A percentile compares a stretch with the other conserved stretches of the same genome.
phyloP scores from a whole-genome alignment of 768 basidiomycete genomes.

The Suillus luteus region DNA sequence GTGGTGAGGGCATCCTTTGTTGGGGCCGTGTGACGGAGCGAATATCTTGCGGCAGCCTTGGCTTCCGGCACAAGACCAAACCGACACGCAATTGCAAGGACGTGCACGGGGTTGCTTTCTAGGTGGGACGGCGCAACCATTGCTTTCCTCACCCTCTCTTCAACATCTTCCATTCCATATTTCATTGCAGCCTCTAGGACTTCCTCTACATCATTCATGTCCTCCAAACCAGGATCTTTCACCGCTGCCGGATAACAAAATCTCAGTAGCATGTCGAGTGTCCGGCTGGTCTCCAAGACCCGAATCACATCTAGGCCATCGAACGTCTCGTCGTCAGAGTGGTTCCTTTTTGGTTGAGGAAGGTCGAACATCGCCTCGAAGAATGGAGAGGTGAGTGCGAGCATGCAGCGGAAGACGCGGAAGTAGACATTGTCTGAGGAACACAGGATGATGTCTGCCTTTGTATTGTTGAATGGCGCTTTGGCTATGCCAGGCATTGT shows the following conservation, averaged over 20 bases:
- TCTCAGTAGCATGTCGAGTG: slow-evolving; percentile 33
- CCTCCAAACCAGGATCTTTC: slow-evolving; percentile 22
- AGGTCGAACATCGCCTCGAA: slow-evolving; percentile 36
- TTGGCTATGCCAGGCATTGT: slow-evolving; percentile 26
- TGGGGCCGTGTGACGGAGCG: slow-evolving; percentile 25
- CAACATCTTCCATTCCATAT: slow-evolving; percentile 32
- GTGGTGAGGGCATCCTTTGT: slow-evolving; percentile 5
- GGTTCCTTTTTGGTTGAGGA: slow-evolving; percentile 22
- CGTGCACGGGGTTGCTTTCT: slow-evolving; percentile 27
- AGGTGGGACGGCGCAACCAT: slow-evolving; percentile 33
- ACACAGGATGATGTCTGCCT: slow-evolving; percentile 52
- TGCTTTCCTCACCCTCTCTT: slow-evolving; percentile 24
- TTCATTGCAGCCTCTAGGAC: slow-evolving; percentile 34
- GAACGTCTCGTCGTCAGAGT: slow-evolving; percentile 18
- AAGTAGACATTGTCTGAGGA: slow-evolving; percentile 45
- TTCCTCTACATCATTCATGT: slow-evolving; percentile 21
- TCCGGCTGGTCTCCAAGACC: slow-evolving; percentile 30
- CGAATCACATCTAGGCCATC: slow-evolving; percentile 28
- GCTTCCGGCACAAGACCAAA: slow-evolving; percentile 34
- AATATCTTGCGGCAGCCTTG: slow-evolving; percentile 28
- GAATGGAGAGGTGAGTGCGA: slow-evolving; percentile 32
- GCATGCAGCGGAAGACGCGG: slow-evolving; percentile 27
- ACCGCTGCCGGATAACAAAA: slow-evolving; percentile 39
- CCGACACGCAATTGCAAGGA: slow-evolving; percentile 39
- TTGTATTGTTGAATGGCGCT: slow-evolving; percentile 47